These are phyloP conservation scores for Solanum virginianum DNA, from an alignment of 257 asterid genomes.

Conservation along the genomic window DNA sequence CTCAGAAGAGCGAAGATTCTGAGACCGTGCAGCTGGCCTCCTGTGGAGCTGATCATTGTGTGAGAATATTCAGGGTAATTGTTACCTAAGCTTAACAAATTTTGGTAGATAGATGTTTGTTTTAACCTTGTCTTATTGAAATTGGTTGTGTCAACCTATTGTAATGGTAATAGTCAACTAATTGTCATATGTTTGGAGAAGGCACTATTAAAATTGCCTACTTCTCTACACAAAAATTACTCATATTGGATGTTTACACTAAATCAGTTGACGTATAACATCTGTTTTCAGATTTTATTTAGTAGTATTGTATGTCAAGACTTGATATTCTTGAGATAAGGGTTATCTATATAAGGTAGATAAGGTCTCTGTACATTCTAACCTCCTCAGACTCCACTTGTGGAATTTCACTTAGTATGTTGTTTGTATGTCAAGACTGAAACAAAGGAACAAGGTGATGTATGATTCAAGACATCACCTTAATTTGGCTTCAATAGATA, in stretches of 20 bases:
- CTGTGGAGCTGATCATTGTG: conserved; percentile 90
- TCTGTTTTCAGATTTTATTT: not conserved
- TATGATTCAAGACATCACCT: not conserved
- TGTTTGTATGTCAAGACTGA: not conserved
- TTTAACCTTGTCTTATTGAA: not conserved
- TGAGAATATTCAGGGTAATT: conserved; percentile 47
- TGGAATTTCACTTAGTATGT: too few species aligned
- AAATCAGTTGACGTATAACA: not conserved
- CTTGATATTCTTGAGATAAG: not conserved
- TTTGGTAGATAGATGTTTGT: not conserved
- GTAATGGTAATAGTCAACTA: not conserved
- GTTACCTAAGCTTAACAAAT: not conserved
- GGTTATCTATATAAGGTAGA: too few species aligned
- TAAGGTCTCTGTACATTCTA: too few species aligned
- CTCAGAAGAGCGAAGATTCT: conserved; percentile 26
- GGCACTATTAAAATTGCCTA: too few species aligned
- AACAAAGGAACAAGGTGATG: not conserved
- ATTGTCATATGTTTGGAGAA: not conserved
- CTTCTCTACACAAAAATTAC: not conserved
- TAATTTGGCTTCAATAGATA: too few species aligned
- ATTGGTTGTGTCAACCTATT: not conserved
- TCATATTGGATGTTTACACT: not conserved
- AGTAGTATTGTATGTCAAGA: not conserved
- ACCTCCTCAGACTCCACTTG: too few species aligned
- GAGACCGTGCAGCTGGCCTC: conserved; percentile 58